Conservation (phyloP, 2,329 filamentous ascomycete species). For the Fusarium goolgardi region DNA sequence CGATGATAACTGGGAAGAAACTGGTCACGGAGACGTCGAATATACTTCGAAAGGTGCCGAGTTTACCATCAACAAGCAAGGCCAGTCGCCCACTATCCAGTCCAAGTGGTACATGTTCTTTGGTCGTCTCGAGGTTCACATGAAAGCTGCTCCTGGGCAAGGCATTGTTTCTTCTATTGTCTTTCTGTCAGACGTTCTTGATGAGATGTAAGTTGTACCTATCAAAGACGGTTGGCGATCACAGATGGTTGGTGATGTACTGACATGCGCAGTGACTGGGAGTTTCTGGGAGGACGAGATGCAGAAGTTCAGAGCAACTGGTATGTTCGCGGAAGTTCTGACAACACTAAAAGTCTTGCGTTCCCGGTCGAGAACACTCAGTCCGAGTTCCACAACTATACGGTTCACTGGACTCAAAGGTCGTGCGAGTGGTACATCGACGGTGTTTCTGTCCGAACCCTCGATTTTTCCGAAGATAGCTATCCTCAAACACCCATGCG, state of each 20-base stretch:
- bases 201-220: conserved; percentile 51
- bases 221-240: too few species aligned
- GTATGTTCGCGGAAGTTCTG: too few species aligned
- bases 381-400: conserved; percentile 69
- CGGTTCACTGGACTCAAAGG: conserved; percentile 73
- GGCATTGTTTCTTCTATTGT: conserved; percentile 83
- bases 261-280: conserved; percentile 67
- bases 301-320: conserved; percentile 81
- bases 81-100: conserved; percentile 71
- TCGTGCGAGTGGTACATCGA: conserved; percentile 70
- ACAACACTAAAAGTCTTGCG: conserved; percentile 39
- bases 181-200: conserved; percentile 79
- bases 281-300: conserved; percentile 76
- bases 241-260: not conserved
- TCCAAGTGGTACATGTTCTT: conserved; percentile 87
- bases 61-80: conserved; percentile 67
- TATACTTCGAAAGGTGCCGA: conserved; percentile 39
- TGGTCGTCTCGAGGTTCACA: conserved; percentile 74
- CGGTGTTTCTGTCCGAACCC: conserved; percentile 50
- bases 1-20: conserved; percentile 36
- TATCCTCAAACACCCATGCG: conserved; percentile 79
- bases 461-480: conserved; percentile 56
- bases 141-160: conserved; percentile 77
- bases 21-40: conserved; percentile 34
- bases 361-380: conserved; percentile 45